Evolutionary conservation across 176 grass and related monocot species (phyloP).

Genomic region (Olyra latifolia): DNA sequence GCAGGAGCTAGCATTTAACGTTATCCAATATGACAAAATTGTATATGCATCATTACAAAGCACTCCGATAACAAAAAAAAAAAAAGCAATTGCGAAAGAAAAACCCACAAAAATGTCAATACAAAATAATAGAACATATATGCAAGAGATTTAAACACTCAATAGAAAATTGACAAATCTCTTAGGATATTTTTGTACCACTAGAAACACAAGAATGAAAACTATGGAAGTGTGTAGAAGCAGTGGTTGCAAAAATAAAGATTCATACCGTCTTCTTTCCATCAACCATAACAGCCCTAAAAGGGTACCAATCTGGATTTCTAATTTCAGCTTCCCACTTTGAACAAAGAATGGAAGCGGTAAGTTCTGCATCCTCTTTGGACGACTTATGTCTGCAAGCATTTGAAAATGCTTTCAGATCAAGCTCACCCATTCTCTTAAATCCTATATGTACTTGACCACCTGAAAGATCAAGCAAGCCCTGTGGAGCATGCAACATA

Average conservation of each 20-base stretch:
- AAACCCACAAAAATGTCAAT: neutral
- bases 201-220: neutral
- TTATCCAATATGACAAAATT: neutral
- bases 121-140: neutral
- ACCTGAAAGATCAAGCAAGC: constrained; percentile 34
- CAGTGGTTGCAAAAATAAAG: neutral
- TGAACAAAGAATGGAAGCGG: constrained; percentile 46
- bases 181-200: neutral
- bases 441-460: constrained; percentile 41
- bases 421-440: constrained; percentile 74
- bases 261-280: constrained; percentile 49
- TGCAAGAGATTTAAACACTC: neutral
- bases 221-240: neutral
- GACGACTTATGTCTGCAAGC: constrained; percentile 41
- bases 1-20: neutral
- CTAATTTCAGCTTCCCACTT: constrained; percentile 79
- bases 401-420: constrained; percentile 54
- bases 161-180: neutral
- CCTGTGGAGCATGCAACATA: constrained; percentile 14
- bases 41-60: neutral
- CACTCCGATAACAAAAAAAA: neutral
- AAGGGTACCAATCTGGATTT: constrained; percentile 69
- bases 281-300: constrained; percentile 42
- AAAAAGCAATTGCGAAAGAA: neutral
- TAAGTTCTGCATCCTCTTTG: constrained; percentile 47